Percentiles rank a stretch among this genome's conserved stretches.
Evolutionary conservation across 257 asterid genomes (phyloP).

Genomic region (Sherardia arvensis): DNA sequence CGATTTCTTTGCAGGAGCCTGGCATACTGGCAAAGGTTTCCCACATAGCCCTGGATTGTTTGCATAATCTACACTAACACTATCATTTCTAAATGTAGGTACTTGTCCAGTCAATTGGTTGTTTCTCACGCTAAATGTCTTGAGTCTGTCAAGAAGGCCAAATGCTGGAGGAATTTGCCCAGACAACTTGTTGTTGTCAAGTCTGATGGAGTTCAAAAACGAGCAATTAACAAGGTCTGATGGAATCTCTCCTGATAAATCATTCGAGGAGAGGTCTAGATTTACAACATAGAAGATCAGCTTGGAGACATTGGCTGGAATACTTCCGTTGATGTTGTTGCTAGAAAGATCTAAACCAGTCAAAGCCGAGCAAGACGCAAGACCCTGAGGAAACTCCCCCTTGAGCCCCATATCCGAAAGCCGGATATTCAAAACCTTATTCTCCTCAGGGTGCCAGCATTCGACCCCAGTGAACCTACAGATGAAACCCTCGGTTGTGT

Average conservation of each 20-base stretch:
- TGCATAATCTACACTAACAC: slow-evolving; percentile 25
- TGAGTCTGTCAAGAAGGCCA: slow-evolving; percentile 26
- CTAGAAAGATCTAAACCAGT: slow-evolving; percentile 73
- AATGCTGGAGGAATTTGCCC: slow-evolving; percentile 30
- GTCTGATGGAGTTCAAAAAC: slow-evolving; percentile 42
- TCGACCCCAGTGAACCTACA: slow-evolving; percentile 60
- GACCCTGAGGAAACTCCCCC: slow-evolving; percentile 71
- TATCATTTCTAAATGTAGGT: slow-evolving; percentile 17
- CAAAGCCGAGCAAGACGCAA: slow-evolving; percentile 43
- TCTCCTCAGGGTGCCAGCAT: slow-evolving; percentile 76
- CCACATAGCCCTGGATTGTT: slow-evolving; percentile 59
- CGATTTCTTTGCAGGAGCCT: slow-evolving; percentile 18
- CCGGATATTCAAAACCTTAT: slow-evolving; percentile 47
- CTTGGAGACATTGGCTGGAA: slow-evolving; percentile 48
- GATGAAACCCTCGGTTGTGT: slow-evolving; percentile 46
- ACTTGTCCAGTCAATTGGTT: slow-evolving; percentile 27
- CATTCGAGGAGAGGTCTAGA: slow-evolving; percentile 79
- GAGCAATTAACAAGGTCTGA: slow-evolving; percentile 41
- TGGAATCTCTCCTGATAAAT: slow-evolving; percentile 58
- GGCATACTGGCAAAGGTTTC: slow-evolving; percentile 30
- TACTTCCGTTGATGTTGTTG: slow-evolving; percentile 42
- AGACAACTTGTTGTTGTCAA: slow-evolving; percentile 41
- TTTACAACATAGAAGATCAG: slow-evolving; percentile 21
- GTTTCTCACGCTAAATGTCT: slow-evolving; percentile 24
- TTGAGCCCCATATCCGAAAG: slow-evolving; percentile 57